Percentiles rank a stretch among this genome's conserved stretches.
Conservation (phyloP, 495 filamentous ascomycete genomes). For the Penicillium riverlandense region DNA sequence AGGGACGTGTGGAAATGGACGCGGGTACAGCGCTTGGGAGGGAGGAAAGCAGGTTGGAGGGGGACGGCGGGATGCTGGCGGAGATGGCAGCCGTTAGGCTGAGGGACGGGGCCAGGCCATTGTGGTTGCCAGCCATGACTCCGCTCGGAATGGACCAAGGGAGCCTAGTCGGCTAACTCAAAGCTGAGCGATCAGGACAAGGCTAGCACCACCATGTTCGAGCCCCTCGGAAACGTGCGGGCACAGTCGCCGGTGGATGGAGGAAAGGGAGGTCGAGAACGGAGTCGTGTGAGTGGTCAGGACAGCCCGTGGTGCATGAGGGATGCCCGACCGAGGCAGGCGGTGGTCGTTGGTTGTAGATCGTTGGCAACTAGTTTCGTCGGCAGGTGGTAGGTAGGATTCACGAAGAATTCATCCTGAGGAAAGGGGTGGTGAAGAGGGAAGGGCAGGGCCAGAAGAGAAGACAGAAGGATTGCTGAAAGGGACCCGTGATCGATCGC, state of each 20-base stretch:
- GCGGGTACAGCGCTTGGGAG: slow-evolving; percentile 15
- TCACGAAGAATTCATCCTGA: too few species aligned
- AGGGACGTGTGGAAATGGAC: slow-evolving; percentile 3
- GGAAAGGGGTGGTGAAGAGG: background rate
- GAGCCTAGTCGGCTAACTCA: slow-evolving; percentile 4
- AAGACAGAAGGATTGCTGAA: background rate
- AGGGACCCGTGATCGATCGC: background rate
- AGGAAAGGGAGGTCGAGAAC: background rate
- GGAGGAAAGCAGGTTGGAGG: slow-evolving; percentile 3
- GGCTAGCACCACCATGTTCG: background rate
- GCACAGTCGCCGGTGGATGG: slow-evolving; percentile 15
- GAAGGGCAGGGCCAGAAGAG: background rate
- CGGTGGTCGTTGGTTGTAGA: background rate
- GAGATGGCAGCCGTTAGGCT: slow-evolving; percentile 14
- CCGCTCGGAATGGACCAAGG: slow-evolving; percentile 3
- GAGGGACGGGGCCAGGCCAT: slow-evolving; percentile 15
- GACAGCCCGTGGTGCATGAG: background rate
- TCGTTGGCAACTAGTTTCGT: background rate
- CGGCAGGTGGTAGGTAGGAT: too few species aligned
- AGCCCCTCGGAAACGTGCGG: slow-evolving; percentile 19
- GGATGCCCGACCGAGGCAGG: slow-evolving; percentile 3
- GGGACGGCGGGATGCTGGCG: background rate
- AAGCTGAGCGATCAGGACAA: background rate
- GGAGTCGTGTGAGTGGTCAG: too few species aligned
- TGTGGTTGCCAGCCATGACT: slow-evolving; percentile 6